Percentiles rank a stretch among this genome's conserved stretches.
These are phyloP conservation scores for Musa itinerans DNA, from an alignment of 176 grass and related monocot genomes.

Conservation along the genomic window DNA sequence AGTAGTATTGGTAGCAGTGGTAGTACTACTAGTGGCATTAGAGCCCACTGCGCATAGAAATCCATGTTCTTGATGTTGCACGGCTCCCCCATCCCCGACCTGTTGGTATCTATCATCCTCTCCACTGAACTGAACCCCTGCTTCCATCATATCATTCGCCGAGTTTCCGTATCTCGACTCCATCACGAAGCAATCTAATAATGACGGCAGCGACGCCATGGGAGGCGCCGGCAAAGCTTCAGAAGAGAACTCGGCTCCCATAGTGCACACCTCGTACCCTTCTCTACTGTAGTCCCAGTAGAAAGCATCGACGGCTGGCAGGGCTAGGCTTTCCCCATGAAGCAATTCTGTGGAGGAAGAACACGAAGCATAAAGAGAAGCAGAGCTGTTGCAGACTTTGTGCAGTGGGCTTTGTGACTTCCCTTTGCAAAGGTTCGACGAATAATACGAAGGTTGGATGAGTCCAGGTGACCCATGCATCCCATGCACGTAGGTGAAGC, in stretches of 20 bases:
- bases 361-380: constrained; percentile 33
- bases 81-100: constrained; percentile 22
- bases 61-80: constrained; percentile 30
- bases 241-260: too few relatives aligned
- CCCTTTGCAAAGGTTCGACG: constrained; percentile 20
- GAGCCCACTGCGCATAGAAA: background rate
- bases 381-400: constrained; percentile 39
- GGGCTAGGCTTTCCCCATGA: constrained; percentile 26
- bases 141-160: background rate
- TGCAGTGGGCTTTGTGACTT: constrained; percentile 48
- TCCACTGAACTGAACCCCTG: constrained; percentile 12
- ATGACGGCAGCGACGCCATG: constrained; percentile 32
- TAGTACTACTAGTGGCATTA: background rate
- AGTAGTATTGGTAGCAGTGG: background rate
- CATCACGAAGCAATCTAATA: constrained; percentile 62
- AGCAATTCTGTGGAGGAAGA: constrained; percentile 8
- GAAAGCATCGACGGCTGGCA: constrained; percentile 49
- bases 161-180: constrained; percentile 2
- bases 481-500: constrained; percentile 20
- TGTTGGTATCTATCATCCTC: constrained; percentile 27
- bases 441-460: constrained; percentile 17
- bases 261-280: constrained; percentile 11
- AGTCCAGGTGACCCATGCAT: background rate
- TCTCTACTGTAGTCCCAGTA: constrained; percentile 27
- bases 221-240: background rate